Evolutionary conservation across 208 protist species (phyloP), one percentile per base, ranked within the genome.

Genomic region (Acanthamoeba healyi): DNA sequence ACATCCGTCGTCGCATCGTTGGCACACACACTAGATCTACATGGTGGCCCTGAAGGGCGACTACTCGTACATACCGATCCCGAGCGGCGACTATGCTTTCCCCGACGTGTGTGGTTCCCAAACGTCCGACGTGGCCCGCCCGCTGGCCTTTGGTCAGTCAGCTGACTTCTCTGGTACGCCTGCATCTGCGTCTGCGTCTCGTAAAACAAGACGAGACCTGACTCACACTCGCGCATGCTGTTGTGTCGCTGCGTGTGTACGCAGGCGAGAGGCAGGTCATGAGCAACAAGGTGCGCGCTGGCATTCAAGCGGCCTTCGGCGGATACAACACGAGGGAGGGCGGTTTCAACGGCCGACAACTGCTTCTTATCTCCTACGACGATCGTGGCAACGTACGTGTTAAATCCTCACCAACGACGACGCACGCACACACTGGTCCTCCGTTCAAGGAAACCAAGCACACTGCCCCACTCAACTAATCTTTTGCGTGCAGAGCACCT

Each of bases 281-380:
- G 61, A 36, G 38, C 77, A 86, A 61, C 7, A 86, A 86, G 24
- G 34, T 86, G 32, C 40, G 77, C 44, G 26, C 49, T 49, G 77
- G 77, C 32, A 86, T 86, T 36, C 38, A 61, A 29, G 77, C 77
- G 40, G 77, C 77, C 77, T 86, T 86, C 34, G 34, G 15, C 42
- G 44, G 49, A 24, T 29, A 26, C 32, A 86, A 86, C 49, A 36
- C 22, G 15, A 19, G 49, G 26, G n/a, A 86, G 77, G 42, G 42
- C 1, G 77, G 77, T 29, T 86, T 51, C 77, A 86, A 49, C 38
- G 77, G 77, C 14, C 15, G 77, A 26, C 22, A 54, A 29, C 77
- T 86, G 77, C 26, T 56, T 49, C 77, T 86, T 29, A 86, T 86
- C 77, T 61, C 77, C 42, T 86, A 86, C 32, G 34, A 86, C 49